A percentile compares a stretch with the other conserved stretches of the same genome.
Evolutionary conservation across 495 filamentous ascomycete genomes (phyloP).

Genomic region (Darksidea phi): DNA sequence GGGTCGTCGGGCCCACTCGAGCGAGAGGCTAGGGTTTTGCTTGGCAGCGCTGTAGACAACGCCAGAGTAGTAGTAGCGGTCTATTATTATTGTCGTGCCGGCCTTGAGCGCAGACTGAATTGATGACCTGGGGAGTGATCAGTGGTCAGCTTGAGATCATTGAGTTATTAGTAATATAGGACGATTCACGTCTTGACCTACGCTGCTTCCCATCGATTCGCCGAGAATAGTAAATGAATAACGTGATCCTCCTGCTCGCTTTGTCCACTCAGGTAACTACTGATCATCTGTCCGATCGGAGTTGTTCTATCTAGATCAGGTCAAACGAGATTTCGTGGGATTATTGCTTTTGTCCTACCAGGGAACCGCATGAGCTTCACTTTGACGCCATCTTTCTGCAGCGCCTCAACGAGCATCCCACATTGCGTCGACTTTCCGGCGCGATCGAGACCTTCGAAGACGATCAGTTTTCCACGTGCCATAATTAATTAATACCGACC

Average conservation of each 20-base stretch:
- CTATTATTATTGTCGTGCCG: conserved; percentile 76
- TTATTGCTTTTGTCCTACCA: conserved; percentile 52
- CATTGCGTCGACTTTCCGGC: conserved; percentile 96
- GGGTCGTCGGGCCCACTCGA: conserved; percentile 77
- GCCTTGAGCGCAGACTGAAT: conserved; percentile 60
- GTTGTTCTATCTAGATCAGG: conserved; percentile 70
- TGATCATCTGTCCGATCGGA: conserved; percentile 85
- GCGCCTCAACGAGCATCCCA: conserved; percentile 62
- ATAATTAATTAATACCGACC: conserved; percentile 6
- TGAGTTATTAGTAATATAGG: conserved; percentile 3
- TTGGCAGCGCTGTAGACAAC: conserved; percentile 97
- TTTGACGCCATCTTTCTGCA: conserved; percentile 60
- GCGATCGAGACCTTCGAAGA: conserved; percentile 91
- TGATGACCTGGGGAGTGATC: conserved; percentile 46
- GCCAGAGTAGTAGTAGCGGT: conserved; percentile 92
- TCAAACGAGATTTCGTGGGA: neutral
- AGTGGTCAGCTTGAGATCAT: neutral
- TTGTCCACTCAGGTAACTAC: conserved; percentile 75
- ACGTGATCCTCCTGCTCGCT: conserved; percentile 82
- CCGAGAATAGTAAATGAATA: conserved; percentile 93
- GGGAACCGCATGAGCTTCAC: conserved; percentile 84
- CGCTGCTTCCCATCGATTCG: conserved; percentile 90
- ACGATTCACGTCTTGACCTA: conserved; percentile 40
- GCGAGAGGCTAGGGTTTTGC: conserved; percentile 61
- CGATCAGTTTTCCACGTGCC: conserved; percentile 58